A percentile compares a stretch with the other conserved stretches of the same genome.
These are phyloP conservation scores for Phytophthora ohioensis DNA, from an alignment of 352 stramenopile species.

Conservation along the genomic window DNA sequence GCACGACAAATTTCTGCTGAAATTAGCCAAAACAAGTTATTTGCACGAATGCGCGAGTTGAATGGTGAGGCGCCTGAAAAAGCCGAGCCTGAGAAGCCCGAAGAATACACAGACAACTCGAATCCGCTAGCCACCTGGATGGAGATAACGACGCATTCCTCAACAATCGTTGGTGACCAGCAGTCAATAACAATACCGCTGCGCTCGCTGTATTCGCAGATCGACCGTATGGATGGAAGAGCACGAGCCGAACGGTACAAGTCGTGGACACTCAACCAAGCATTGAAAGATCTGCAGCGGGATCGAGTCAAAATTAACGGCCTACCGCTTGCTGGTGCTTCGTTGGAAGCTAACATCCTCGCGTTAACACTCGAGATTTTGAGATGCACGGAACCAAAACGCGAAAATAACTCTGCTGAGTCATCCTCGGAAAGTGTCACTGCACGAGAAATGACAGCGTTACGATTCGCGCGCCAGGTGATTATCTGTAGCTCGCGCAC, in stretches of 20 bases:
- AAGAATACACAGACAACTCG: background rate
- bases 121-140: slow-evolving; percentile 22
- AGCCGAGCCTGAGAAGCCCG: background rate
- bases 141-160: slow-evolving; percentile 19
- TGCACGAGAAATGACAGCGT: slow-evolving; percentile 52
- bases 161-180: slow-evolving; percentile 12
- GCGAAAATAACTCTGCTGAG: background rate
- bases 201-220: slow-evolving; percentile 60
- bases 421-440: background rate
- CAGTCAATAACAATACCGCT: slow-evolving; percentile 49
- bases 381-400: slow-evolving; percentile 12
- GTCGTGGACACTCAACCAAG: slow-evolving; percentile 62
- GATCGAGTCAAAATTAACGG: slow-evolving; percentile 71
- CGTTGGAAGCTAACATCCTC: slow-evolving; percentile 39
- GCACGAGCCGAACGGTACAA: slow-evolving; percentile 54
- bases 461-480: slow-evolving; percentile 64
- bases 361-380: slow-evolving; percentile 34
- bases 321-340: slow-evolving; percentile 40
- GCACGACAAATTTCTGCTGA: slow-evolving; percentile 53
- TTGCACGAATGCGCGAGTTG: slow-evolving; percentile 34
- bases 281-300: slow-evolving; percentile 72
- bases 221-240: slow-evolving; percentile 47
- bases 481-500: slow-evolving; percentile 73
- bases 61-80: slow-evolving; percentile 7
- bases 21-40: slow-evolving; percentile 44